Evolutionary conservation across 1,284 basidiomycete species (phyloP).

Genomic region (Phaffia rhodozyma): DNA sequence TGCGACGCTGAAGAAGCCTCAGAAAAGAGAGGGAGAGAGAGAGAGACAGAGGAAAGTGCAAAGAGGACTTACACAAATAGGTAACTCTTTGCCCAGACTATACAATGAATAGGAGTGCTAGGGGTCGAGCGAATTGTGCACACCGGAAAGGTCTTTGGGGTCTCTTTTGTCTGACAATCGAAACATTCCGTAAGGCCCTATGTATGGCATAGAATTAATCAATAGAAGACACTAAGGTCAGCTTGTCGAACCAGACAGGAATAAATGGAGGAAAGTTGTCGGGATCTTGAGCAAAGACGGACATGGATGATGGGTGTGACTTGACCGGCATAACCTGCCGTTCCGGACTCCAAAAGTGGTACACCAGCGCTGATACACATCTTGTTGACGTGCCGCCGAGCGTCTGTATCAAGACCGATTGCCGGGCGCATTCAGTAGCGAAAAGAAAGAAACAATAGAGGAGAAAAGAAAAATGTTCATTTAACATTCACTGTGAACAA

Average conservation of each 20-base stretch:
- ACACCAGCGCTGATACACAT: conserved; percentile 89
- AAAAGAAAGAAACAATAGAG: neutral
- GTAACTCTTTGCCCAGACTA: conserved; percentile 98
- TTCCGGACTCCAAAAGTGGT: conserved; percentile 91
- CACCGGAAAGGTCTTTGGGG: conserved; percentile 89
- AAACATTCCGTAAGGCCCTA: conserved; percentile 82
- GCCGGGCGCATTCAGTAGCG: neutral
- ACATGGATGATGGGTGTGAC: conserved; percentile 41
- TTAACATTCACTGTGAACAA: neutral
- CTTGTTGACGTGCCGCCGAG: conserved; percentile 85
- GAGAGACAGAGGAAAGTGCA: too few relatives aligned
- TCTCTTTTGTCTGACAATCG: conserved; percentile 77
- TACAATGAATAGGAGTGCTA: conserved; percentile 94
- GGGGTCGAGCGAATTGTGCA: conserved; percentile 98
- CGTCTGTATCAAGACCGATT: conserved; percentile 41
- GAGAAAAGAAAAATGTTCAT: neutral
- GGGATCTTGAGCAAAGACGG: conserved; percentile 46
- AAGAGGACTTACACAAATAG: conserved; percentile 65
- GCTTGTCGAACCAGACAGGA: neutral
- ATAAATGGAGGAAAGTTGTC: conserved; percentile 11
- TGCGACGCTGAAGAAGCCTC: neutral
- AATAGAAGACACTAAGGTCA: neutral
- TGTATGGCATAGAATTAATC: neutral
- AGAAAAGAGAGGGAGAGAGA: too few relatives aligned
- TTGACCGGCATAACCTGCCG: conserved; percentile 83